These are phyloP conservation scores for Pseudocercospora fuligena DNA, from an alignment of 2,329 filamentous ascomycete species.

Conservation along the genomic window DNA sequence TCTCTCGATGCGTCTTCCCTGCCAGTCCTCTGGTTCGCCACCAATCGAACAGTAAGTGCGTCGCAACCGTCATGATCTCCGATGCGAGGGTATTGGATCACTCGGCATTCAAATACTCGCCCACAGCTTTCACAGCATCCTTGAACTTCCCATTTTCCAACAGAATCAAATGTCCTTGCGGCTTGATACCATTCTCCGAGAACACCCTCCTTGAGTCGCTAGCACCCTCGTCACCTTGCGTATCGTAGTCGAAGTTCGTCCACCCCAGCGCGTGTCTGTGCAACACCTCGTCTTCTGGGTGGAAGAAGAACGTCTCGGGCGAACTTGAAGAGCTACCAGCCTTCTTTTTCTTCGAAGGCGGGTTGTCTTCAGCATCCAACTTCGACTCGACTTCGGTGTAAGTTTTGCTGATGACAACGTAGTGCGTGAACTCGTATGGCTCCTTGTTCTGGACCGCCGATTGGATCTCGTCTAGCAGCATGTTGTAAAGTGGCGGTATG, in stretches of 20 bases:
- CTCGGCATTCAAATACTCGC: slow-evolving; percentile 65
- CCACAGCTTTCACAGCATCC: slow-evolving; percentile 74
- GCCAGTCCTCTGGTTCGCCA: background rate
- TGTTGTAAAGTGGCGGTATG: slow-evolving; percentile 89
- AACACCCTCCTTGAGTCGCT: slow-evolving; percentile 94
- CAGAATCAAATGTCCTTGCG: slow-evolving; percentile 82
- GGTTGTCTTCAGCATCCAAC: slow-evolving; percentile 69
- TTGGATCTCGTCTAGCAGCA: slow-evolving; percentile 89
- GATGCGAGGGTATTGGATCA: background rate
- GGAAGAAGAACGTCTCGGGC: slow-evolving; percentile 79
- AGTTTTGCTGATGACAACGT: slow-evolving; percentile 88
- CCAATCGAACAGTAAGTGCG: too few species aligned
- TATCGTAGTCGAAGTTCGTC: slow-evolving; percentile 77
- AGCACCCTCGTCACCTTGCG: slow-evolving; percentile 74
- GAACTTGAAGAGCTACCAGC: slow-evolving; percentile 36
- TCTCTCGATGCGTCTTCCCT: too few species aligned
- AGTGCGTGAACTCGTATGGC: slow-evolving; percentile 91
- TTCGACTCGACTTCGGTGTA: slow-evolving; percentile 86
- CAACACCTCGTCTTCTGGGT: slow-evolving; percentile 91
- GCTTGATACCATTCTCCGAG: slow-evolving; percentile 86
- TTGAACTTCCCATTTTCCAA: slow-evolving; percentile 81
- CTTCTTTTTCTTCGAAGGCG: slow-evolving; percentile 66
- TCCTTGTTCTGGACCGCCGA: slow-evolving; percentile 89
- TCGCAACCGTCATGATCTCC: background rate
- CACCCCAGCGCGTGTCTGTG: slow-evolving; percentile 73